Evolutionary conservation across 140 eudicot genomes (phyloP).

Genomic region (Anethum foeniculum): DNA sequence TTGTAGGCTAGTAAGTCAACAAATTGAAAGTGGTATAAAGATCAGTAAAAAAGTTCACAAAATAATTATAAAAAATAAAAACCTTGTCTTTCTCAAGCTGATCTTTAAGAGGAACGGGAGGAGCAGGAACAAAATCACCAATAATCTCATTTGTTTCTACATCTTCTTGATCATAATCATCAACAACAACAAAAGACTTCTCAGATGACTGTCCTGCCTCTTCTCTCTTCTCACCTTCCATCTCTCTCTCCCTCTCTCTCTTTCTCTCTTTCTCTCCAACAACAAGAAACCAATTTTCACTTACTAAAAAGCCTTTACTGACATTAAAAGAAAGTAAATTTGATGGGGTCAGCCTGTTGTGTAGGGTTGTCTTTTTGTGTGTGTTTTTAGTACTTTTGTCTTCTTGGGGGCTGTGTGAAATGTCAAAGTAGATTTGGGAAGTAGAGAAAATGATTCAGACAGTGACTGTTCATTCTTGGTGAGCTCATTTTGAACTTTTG

Average conservation of each 20-base stretch:
- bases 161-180: constrained; percentile 25
- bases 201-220: constrained; percentile 56
- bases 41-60: not conserved
- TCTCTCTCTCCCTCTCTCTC: constrained; percentile 17
- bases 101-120: constrained; percentile 73
- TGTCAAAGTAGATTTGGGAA: constrained; percentile 11
- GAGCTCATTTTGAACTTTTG: not conserved
- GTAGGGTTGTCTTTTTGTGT: not conserved
- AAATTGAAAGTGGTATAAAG: not conserved
- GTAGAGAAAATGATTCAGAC: not conserved
- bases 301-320: not conserved
- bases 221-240: constrained; percentile 35
- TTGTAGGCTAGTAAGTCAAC: not conserved
- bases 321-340: constrained; percentile 1
- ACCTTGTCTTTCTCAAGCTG: constrained; percentile 94
- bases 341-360: not conserved
- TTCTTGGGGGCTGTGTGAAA: not conserved
- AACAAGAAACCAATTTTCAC: not conserved
- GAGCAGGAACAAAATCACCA: constrained; percentile 61
- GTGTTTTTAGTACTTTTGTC: constrained; percentile 6
- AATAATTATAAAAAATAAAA: not conserved
- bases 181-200: constrained; percentile 25
- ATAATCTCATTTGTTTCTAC: constrained; percentile 22
- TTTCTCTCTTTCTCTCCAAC: not conserved
- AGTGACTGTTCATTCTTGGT: constrained; percentile 1